Percentiles rank a stretch among this genome's conserved stretches.
These are phyloP conservation scores for Aphanomyces astaci DNA, from an alignment of 352 stramenopile species.

Conservation along the genomic window DNA sequence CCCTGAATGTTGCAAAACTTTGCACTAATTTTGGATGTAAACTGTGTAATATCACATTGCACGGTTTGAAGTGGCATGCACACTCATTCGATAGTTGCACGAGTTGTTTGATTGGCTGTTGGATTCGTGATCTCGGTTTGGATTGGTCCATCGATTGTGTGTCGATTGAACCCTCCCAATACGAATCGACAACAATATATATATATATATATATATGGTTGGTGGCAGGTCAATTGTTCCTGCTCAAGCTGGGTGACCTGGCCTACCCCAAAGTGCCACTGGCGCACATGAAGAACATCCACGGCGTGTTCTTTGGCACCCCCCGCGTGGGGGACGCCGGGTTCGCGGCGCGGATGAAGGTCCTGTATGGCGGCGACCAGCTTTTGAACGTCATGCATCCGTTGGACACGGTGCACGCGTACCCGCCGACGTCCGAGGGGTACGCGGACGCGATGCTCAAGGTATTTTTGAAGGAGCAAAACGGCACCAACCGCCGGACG, in stretches of 20 bases:
- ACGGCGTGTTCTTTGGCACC: slow-evolving; percentile 76
- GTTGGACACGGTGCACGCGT: slow-evolving; percentile 72
- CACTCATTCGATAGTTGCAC: too few relatives aligned
- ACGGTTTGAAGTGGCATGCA: too few relatives aligned
- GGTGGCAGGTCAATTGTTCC: slow-evolving; percentile 36
- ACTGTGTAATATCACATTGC: too few relatives aligned
- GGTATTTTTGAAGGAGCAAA: slow-evolving; percentile 73
- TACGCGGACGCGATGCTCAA: slow-evolving; percentile 75
- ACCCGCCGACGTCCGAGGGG: slow-evolving; percentile 69
- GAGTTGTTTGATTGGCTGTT: too few relatives aligned
- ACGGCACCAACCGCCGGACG: slow-evolving; percentile 55
- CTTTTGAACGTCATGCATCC: slow-evolving; percentile 80
- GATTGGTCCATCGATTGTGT: too few relatives aligned
- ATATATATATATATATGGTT: too few relatives aligned
- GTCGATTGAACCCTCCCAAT: too few relatives aligned
- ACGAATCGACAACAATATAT: too few relatives aligned
- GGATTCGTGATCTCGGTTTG: too few relatives aligned
- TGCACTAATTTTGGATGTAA: too few relatives aligned
- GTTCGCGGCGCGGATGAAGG: slow-evolving; percentile 59
- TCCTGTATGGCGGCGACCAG: slow-evolving; percentile 73
- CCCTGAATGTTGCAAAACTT: too few relatives aligned
- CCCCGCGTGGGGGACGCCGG: slow-evolving; percentile 68
- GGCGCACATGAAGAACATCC: slow-evolving; percentile 41
- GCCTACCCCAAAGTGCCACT: background rate
- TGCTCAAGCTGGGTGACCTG: slow-evolving; percentile 17